Conservation (phyloP, 108 stramenopile genomes). For the Skeletonema menzelii region DNA sequence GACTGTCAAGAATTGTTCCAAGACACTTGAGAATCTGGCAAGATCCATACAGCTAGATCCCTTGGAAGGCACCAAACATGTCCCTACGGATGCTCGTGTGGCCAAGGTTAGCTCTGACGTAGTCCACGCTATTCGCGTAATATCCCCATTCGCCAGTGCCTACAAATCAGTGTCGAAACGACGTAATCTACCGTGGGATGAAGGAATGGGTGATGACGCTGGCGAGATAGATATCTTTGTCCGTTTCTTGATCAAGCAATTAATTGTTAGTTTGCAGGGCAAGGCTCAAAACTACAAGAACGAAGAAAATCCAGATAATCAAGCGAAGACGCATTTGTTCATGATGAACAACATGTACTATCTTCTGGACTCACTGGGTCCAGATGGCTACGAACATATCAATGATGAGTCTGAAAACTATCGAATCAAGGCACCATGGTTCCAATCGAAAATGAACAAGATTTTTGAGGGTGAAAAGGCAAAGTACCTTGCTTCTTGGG, state of each 20-base stretch:
- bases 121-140: conserved; percentile 72
- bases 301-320: conserved; percentile 36
- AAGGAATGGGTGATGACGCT: conserved; percentile 82
- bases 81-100: conserved; percentile 77
- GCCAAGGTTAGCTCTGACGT: conserved; percentile 75
- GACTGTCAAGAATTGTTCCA: conserved; percentile 83
- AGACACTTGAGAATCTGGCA: conserved; percentile 83
- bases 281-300: conserved; percentile 81
- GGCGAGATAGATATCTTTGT: conserved; percentile 83
- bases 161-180: conserved; percentile 85
- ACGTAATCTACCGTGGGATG: conserved; percentile 78
- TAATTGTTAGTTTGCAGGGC: conserved; percentile 68
- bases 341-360: conserved; percentile 90
- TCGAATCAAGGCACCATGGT: conserved; percentile 76
- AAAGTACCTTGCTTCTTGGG: conserved; percentile 79
- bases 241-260: conserved; percentile 75
- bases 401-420: conserved; percentile 44
- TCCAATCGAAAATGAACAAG: conserved; percentile 69
- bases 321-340: conserved; percentile 72
- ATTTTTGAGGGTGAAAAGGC: conserved; percentile 74
- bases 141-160: conserved; percentile 84
- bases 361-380: conserved; percentile 69
- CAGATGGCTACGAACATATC: conserved; percentile 19
- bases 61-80: conserved; percentile 62
- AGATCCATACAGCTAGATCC: conserved; percentile 85